Percentiles rank a stretch among this genome's conserved stretches.
Conservation (phyloP, 2,329 filamentous ascomycete species). For the Trichoderma sp. region DNA sequence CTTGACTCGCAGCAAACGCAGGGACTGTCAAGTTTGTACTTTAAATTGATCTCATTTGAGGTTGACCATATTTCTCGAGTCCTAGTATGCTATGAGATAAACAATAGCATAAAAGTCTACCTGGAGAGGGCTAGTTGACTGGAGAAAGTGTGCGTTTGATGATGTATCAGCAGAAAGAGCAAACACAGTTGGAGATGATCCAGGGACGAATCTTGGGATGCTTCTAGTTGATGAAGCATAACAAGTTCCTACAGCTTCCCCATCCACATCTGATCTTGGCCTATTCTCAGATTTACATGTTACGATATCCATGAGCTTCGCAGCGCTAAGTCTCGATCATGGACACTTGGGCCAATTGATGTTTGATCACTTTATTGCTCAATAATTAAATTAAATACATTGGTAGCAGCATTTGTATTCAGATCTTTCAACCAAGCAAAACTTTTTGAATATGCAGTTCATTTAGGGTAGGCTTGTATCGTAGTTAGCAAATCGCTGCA, state of each 20-base stretch:
- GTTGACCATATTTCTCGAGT: not conserved
- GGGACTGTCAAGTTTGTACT: not conserved
- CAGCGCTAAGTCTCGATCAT: not conserved
- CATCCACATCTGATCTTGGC: not conserved
- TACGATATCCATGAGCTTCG: not conserved
- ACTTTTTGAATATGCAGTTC: not conserved
- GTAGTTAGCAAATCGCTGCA: not conserved
- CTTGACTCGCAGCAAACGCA: not conserved
- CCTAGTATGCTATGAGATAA: not conserved
- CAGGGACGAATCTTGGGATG: accelerated
- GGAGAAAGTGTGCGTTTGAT: not conserved
- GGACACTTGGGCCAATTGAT: accelerated
- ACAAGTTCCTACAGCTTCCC: not conserved
- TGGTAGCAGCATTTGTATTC: not conserved
- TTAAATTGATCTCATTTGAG: not conserved
- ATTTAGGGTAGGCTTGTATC: not conserved
- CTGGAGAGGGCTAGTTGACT: not conserved
- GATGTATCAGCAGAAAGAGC: too few relatives aligned
- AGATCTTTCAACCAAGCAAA: not conserved
- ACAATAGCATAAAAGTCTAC: not conserved
- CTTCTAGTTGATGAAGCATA: not conserved
- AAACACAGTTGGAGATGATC: not conserved
- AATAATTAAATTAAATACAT: not conserved
- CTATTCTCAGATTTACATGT: not conserved
- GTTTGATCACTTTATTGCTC: not conserved